These are phyloP conservation scores for Viridothelium virens DNA, from an alignment of 495 filamentous ascomycete genomes.

Conservation along the genomic window DNA sequence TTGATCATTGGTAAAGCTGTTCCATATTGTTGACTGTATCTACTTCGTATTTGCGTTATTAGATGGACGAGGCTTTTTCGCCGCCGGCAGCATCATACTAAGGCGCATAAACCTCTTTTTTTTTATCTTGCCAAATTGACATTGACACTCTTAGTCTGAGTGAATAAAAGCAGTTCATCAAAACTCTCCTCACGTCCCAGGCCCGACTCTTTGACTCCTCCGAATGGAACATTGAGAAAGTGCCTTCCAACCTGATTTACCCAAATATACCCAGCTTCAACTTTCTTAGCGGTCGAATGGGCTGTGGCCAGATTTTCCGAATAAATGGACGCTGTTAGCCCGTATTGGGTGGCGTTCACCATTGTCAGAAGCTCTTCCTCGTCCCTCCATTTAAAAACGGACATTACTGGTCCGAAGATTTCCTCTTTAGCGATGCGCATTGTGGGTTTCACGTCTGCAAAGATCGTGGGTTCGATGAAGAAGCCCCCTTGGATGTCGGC, in stretches of 20 bases:
- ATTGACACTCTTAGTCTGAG: constrained; percentile 21
- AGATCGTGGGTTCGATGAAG: constrained; percentile 45
- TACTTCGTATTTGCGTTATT: too few relatives aligned
- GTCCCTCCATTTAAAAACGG: constrained; percentile 30
- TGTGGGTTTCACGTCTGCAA: constrained; percentile 38
- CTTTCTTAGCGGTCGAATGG: constrained; percentile 70
- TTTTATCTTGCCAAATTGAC: constrained; percentile 10
- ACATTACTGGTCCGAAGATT: constrained; percentile 44
- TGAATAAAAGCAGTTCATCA: constrained; percentile 22
- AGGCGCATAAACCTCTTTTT: neutral
- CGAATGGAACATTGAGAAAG: constrained; percentile 61
- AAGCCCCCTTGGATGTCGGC: constrained; percentile 35
- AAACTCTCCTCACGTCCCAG: constrained; percentile 61
- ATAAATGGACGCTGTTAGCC: constrained; percentile 46
- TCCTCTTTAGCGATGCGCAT: constrained; percentile 40
- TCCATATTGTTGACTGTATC: too few relatives aligned
- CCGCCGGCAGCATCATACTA: neutral
- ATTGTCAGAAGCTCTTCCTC: constrained; percentile 19
- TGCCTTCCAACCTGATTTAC: constrained; percentile 50
- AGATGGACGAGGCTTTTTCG: neutral
- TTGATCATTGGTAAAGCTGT: too few relatives aligned
- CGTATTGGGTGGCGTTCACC: constrained; percentile 20
- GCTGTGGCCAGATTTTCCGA: constrained; percentile 69
- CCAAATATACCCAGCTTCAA: constrained; percentile 94
- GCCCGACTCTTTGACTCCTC: constrained; percentile 89